Evolutionary conservation across 495 filamentous ascomycete species (phyloP).

Genomic region (Aspergillus leporis): DNA sequence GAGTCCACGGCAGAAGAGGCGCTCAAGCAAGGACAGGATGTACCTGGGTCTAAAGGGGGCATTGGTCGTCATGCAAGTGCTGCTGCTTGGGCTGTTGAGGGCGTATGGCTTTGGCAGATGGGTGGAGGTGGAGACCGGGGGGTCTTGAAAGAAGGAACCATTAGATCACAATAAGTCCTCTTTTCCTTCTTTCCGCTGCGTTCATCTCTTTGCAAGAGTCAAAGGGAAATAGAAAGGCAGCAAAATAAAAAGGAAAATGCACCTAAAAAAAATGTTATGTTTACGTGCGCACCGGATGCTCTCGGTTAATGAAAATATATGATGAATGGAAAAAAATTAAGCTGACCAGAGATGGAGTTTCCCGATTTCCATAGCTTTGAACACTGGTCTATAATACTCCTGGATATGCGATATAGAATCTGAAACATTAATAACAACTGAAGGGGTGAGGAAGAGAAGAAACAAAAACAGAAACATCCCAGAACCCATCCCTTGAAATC

Average conservation of each 20-base stretch:
- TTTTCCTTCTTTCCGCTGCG: no score
- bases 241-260: no score
- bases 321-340: background rate
- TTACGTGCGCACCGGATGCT: background rate
- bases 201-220: background rate
- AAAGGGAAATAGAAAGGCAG: background rate
- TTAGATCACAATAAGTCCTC: slow-evolving; percentile 29
- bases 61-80: slow-evolving; percentile 60
- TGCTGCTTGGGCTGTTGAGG: slow-evolving; percentile 82
- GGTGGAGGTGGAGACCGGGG: slow-evolving; percentile 62
- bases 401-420: background rate
- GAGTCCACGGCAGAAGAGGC: background rate
- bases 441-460: background rate
- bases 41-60: slow-evolving; percentile 12
- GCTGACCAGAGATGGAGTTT: background rate
- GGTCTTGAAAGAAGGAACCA: slow-evolving; percentile 36
- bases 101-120: slow-evolving; percentile 87
- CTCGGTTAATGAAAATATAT: background rate
- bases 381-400: background rate
- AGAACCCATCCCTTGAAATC: background rate
- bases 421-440: background rate
- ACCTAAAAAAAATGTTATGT: background rate
- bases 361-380: background rate
- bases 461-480: background rate
- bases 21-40: slow-evolving; percentile 21